Percentiles rank a stretch among this genome's conserved stretches.
Conservation (phyloP, 306 rosid species). For the Crotalaria pallida region DNA sequence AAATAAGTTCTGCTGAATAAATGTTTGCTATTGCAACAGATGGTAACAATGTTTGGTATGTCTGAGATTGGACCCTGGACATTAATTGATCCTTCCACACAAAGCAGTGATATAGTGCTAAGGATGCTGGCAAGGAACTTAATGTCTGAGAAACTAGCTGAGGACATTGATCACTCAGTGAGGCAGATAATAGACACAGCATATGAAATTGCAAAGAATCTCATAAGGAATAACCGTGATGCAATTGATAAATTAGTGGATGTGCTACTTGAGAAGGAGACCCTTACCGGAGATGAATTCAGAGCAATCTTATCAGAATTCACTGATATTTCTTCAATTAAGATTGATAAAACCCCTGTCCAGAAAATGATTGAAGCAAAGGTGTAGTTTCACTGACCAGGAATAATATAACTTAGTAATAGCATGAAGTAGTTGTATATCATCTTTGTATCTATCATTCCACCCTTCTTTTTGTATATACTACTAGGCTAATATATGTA, state of each 20-base stretch:
- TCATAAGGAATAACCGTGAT: slow-evolving; percentile 50
- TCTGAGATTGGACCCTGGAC: slow-evolving; percentile 84
- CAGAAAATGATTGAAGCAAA: slow-evolving; percentile 45
- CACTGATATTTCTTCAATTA: slow-evolving; percentile 31
- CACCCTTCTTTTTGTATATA: too few relatives aligned
- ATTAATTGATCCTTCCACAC: slow-evolving; percentile 44
- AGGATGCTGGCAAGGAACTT: slow-evolving; percentile 73
- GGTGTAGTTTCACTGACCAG: neutral
- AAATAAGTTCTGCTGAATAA: neutral
- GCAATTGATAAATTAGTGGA: slow-evolving; percentile 66
- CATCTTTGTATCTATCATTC: too few relatives aligned
- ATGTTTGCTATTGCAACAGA: slow-evolving; percentile 27
- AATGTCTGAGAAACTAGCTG: slow-evolving; percentile 71
- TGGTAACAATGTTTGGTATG: slow-evolving; percentile 80
- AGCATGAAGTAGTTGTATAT: neutral
- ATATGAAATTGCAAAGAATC: slow-evolving; percentile 55
- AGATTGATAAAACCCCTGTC: slow-evolving; percentile 21
- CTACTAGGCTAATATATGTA: too few relatives aligned
- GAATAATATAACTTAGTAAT: neutral
- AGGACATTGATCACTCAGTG: slow-evolving; percentile 57
- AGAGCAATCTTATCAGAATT: slow-evolving; percentile 59
- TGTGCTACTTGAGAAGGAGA: slow-evolving; percentile 59
- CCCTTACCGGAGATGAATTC: slow-evolving; percentile 63
- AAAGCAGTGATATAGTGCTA: slow-evolving; percentile 56
- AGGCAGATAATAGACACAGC: slow-evolving; percentile 38